Base-by-base conservation (phyloP, 2,329 filamentous ascomycete genomes). In the Calonectria pteridis region DNA sequence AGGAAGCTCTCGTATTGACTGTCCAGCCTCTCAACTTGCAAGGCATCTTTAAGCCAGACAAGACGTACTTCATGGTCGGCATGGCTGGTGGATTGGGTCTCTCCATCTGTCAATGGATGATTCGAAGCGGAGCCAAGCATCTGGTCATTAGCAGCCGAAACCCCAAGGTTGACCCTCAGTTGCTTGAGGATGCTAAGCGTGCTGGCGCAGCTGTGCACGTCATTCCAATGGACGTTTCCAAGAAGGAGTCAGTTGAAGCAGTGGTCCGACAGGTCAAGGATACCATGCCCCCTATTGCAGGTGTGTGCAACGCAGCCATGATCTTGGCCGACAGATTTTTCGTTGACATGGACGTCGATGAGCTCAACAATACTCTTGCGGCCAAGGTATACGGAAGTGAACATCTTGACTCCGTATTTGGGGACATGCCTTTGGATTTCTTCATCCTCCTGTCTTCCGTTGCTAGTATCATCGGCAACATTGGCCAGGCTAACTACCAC, bases 401-500 rank as follows among this genome's bases (percentile, higher is more conserved):
- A 40, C 75, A 81, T 55, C 74, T 86, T 6, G 78, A 84, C 59
- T 77, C 81, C 9, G 33, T 83, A 0, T 82, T 86, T 31, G 64
- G 70, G 7, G 50, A 77, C 0, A 76, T 76, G n/a, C 26, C 74
- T 0, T 77, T 85, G 13, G 84, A 85, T 69, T 84, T 84, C 75
- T 85, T 85, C 73, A 76, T 85, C 33, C 59, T 83, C 50, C 78
- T 85, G 35, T 83, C 81, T 0, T 85, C 84, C 0, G 51, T 80
- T 2, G 74, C 77, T 2, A 73, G 71, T 9, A 74, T 83, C 4
- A 74, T 79, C 9, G 83, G 82, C 0, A 82, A 82, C 67, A 64
- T 69, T 18, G 80, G 77, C 1, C 88, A 90, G 76, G 76, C 83
- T 7, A 88, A 86, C 75, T 90, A 90, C 73, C 77, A 81, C 2